Conservation (phyloP, 2,329 filamentous ascomycete genomes). For the Pseudogymnoascus sp. region DNA sequence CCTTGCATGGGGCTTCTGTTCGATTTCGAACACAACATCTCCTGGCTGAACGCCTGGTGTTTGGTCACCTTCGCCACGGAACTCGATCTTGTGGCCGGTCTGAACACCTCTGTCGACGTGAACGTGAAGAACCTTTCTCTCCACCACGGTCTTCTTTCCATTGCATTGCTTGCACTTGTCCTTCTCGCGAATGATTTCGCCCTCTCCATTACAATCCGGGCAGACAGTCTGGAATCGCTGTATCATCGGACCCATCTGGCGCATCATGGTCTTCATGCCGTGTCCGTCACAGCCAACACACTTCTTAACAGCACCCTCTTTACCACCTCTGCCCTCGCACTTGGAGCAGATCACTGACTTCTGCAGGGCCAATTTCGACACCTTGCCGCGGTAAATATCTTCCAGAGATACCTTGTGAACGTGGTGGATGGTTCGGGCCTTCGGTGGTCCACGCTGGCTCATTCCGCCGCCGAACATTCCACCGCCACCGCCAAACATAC, state of each 20-base stretch:
- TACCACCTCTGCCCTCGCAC: conserved; percentile 89
- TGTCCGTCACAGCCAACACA: conserved; percentile 86
- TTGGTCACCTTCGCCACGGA: conserved; percentile 94
- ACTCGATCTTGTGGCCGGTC: conserved; percentile 93
- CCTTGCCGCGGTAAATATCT: conserved; percentile 96
- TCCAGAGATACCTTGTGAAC: conserved; percentile 97
- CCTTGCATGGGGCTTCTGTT: conserved; percentile 94
- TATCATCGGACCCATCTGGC: conserved; percentile 99
- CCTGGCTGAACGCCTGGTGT: conserved; percentile 87
- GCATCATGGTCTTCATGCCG: conserved; percentile 99
- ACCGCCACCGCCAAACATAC: conserved; percentile 60
- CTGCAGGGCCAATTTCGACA: conserved; percentile 93
- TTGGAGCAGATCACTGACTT: conserved; percentile 95
- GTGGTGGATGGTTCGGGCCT: conserved; percentile 95
- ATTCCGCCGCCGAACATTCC: conserved; percentile 70
- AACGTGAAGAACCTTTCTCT: conserved; percentile 96
- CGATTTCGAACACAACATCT: conserved; percentile 97
- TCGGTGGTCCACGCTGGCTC: conserved; percentile 69
- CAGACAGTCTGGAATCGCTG: conserved; percentile 99
- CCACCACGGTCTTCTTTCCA: conserved; percentile 96
- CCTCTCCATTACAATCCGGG: conserved; percentile 95
- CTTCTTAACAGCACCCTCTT: conserved; percentile 94
- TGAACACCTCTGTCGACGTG: conserved; percentile 93
- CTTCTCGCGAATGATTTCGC: conserved; percentile 93
- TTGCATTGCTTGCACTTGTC: conserved; percentile 95